phyloP scores from a whole-genome alignment of 352 stramenopile species.

The Phytophthora agathidicida region DNA sequence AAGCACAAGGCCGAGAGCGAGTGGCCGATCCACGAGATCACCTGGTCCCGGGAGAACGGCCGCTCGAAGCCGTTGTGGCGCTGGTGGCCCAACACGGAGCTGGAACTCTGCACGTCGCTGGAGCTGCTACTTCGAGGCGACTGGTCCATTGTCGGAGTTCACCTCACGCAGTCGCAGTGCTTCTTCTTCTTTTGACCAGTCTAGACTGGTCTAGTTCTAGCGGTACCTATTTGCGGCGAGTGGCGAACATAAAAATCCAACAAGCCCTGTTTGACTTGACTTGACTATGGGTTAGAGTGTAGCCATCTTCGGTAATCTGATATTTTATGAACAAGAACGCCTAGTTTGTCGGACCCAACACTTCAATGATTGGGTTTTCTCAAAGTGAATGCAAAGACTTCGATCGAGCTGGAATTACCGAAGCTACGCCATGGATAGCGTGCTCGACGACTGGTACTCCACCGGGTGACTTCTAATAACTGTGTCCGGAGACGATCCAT shows the following conservation, averaged over 20 bases:
- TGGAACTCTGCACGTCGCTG: slow-evolving; percentile 14
- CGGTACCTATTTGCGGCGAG: slow-evolving; percentile 17
- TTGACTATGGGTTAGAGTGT: slow-evolving; percentile 10
- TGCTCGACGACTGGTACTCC: too few relatives aligned
- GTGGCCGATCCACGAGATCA: slow-evolving; percentile 77
- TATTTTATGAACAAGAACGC: too few relatives aligned
- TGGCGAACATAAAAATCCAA: slow-evolving; percentile 25
- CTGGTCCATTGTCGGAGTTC: slow-evolving; percentile 16
- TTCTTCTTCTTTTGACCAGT: slow-evolving; percentile 7
- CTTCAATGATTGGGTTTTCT: too few relatives aligned
- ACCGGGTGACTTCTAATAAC: too few relatives aligned
- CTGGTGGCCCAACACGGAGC: slow-evolving; percentile 40
- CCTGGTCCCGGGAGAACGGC: slow-evolving; percentile 80
- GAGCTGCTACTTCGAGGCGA: slow-evolving; percentile 13
- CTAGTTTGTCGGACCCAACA: too few relatives aligned
- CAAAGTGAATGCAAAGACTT: too few relatives aligned
- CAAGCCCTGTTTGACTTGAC: slow-evolving; percentile 8
- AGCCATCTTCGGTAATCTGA: slow-evolving; percentile 19
- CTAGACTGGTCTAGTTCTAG: not conserved
- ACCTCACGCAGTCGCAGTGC: not conserved
- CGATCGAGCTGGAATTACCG: too few relatives aligned
- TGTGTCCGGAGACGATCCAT: too few relatives aligned
- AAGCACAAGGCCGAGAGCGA: slow-evolving; percentile 68
- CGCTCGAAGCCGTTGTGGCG: slow-evolving; percentile 74
- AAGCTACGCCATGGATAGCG: too few relatives aligned